phyloP scores from a whole-genome alignment of 352 stramenopile genomes.

The Phytopythium boreale region DNA sequence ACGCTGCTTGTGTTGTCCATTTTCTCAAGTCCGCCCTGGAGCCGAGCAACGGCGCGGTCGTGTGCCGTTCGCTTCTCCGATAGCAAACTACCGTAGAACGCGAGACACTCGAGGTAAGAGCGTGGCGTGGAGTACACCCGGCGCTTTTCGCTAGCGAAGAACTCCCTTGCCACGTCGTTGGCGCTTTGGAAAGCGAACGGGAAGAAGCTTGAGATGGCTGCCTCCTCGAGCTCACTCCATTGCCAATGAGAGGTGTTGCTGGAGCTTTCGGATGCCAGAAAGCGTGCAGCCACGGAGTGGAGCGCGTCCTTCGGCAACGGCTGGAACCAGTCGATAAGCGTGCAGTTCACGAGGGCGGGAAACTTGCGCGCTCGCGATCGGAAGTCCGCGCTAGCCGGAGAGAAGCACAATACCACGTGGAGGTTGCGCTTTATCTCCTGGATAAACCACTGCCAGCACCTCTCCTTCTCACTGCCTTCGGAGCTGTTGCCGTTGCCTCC shows the following conservation, averaged over 20 bases:
- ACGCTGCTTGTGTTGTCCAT: constrained; percentile 87
- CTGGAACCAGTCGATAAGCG: constrained; percentile 93
- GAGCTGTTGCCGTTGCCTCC: not conserved
- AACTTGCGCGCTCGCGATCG: constrained; percentile 89
- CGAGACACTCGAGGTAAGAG: constrained; percentile 91
- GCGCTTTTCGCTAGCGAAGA: constrained; percentile 74
- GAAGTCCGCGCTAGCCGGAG: constrained; percentile 89
- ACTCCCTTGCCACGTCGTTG: constrained; percentile 82
- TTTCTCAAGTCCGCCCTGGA: constrained; percentile 90
- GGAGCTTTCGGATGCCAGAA: constrained; percentile 45
- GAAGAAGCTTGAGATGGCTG: constrained; percentile 90
- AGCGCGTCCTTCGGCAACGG: constrained; percentile 91
- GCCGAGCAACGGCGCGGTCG: constrained; percentile 64
- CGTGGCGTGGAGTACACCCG: constrained; percentile 93
- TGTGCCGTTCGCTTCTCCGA: constrained; percentile 56
- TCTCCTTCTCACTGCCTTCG: constrained; percentile 82
- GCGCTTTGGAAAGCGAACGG: constrained; percentile 92
- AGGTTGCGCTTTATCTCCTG: constrained; percentile 90
- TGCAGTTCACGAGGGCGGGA: constrained; percentile 93
- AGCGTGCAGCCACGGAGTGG: constrained; percentile 85
- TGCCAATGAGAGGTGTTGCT: constrained; percentile 1
- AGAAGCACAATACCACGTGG: constrained; percentile 95
- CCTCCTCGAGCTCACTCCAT: constrained; percentile 11
- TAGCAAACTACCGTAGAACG: constrained; percentile 82
- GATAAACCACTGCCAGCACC: constrained; percentile 92